These are phyloP conservation scores for Claviceps sp. DNA, from an alignment of 2,329 filamentous ascomycete genomes.

Conservation along the genomic window DNA sequence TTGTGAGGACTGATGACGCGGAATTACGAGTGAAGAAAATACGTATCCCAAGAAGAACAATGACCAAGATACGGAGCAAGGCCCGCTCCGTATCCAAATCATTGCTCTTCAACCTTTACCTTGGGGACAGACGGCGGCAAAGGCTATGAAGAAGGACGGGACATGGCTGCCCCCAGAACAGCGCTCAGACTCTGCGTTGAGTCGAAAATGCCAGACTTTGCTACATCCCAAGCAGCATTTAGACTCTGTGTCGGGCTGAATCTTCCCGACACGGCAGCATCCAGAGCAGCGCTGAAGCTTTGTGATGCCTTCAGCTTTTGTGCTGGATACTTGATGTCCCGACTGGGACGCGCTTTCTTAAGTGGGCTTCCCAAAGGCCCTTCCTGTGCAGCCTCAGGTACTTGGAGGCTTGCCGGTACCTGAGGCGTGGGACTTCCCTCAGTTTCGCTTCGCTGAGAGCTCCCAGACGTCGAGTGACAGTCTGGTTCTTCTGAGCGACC, in stretches of 20 bases:
- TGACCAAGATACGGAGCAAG: no score
- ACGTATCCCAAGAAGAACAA: no score
- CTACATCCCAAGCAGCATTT: constrained; percentile 19
- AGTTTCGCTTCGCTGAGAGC: constrained; percentile 25
- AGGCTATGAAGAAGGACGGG: constrained; percentile 8
- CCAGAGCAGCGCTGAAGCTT: constrained; percentile 22
- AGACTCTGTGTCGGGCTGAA: constrained; percentile 17
- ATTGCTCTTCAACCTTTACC: no score
- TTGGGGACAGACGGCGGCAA: constrained; percentile 1
- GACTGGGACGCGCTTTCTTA: constrained; percentile 59
- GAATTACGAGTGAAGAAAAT: no score
- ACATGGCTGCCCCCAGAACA: constrained; percentile 19
- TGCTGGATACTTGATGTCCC: constrained; percentile 16
- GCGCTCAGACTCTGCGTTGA: constrained; percentile 21
- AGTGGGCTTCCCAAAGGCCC: constrained; percentile 53
- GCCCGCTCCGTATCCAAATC: no score
- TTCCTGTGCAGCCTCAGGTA: constrained; percentile 17
- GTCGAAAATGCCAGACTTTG: no score
- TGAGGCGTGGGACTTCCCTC: constrained; percentile 27
- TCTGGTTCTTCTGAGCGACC: constrained; percentile 63
- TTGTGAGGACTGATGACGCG: no score
- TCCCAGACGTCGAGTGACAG: constrained; percentile 22
- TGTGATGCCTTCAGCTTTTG: constrained; percentile 17
- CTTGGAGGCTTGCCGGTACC: constrained; percentile 4
- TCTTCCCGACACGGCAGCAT: constrained; percentile 14